These are phyloP conservation scores for Pseudonectria foliicola DNA, from an alignment of 2,329 filamentous ascomycete genomes.

Conservation along the genomic window DNA sequence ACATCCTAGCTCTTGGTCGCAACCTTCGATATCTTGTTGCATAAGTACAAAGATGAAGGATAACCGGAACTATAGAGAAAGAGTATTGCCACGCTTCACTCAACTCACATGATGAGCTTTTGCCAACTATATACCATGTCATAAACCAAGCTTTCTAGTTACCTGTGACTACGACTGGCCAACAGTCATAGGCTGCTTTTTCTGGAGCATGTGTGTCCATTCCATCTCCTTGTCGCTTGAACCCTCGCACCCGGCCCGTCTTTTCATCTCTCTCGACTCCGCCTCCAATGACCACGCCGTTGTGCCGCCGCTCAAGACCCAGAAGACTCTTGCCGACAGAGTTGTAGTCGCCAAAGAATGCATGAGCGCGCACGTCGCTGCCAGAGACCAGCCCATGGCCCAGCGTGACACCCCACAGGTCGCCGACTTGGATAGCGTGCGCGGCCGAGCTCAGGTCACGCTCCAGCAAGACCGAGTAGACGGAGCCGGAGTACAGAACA, in stretches of 20 bases:
- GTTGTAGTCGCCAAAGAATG: slow-evolving; percentile 47
- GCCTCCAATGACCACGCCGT: slow-evolving; percentile 37
- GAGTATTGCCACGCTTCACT: too few relatives aligned
- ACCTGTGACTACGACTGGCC: too few relatives aligned
- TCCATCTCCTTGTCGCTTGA: slow-evolving; percentile 5
- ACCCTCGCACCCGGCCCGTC: slow-evolving; percentile 32
- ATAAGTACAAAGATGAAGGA: too few relatives aligned
- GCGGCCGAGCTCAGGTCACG: slow-evolving; percentile 34
- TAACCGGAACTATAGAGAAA: too few relatives aligned
- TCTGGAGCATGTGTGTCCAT: too few relatives aligned
- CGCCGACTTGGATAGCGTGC: slow-evolving; percentile 42
- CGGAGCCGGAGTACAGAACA: slow-evolving; percentile 39
- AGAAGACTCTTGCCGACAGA: slow-evolving; percentile 34
- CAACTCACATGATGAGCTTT: too few relatives aligned
- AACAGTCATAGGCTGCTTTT: too few relatives aligned
- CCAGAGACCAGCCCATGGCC: slow-evolving; percentile 45
- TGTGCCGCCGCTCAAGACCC: slow-evolving; percentile 24
- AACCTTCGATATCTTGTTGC: too few relatives aligned
- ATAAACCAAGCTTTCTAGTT: too few relatives aligned
- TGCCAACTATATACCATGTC: too few relatives aligned
- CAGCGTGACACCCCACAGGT: slow-evolving; percentile 49
- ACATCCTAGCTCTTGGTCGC: too few relatives aligned
- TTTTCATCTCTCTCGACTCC: slow-evolving; percentile 32
- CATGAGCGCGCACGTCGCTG: slow-evolving; percentile 37
- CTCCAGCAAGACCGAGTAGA: slow-evolving; percentile 53